Evolutionary conservation across 177 flowering plant species (phyloP).

Genomic region (Tripterygium wilfordii): DNA sequence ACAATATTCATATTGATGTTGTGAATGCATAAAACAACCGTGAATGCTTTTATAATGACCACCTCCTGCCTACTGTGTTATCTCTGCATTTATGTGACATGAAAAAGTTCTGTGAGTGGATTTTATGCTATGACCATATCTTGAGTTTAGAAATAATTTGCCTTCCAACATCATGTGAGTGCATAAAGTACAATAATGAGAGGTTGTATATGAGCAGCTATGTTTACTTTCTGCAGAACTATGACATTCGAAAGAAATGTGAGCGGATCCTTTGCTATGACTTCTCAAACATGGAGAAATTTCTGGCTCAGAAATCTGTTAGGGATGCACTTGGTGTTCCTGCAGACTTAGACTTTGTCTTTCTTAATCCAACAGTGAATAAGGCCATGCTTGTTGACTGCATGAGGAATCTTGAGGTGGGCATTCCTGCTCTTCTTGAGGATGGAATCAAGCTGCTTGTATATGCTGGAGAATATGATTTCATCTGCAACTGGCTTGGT

Average conservation of each 20-base stretch:
- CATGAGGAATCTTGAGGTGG: conserved; percentile 69
- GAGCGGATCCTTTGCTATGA: conserved; percentile 63
- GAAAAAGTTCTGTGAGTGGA: too few relatives aligned
- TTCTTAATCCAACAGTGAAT: conserved; percentile 57
- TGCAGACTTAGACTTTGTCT: conserved; percentile 44
- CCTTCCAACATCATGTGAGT: too few relatives aligned
- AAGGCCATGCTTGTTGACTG: conserved; percentile 57
- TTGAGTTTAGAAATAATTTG: too few relatives aligned
- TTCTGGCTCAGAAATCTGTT: conserved; percentile 40
- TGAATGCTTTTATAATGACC: too few relatives aligned
- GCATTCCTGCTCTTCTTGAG: conserved; percentile 59
- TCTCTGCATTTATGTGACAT: too few relatives aligned
- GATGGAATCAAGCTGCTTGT: conserved; percentile 59
- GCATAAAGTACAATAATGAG: too few relatives aligned
- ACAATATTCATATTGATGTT: too few relatives aligned
- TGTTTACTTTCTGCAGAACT: conserved; percentile 33
- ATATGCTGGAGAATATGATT: conserved; percentile 73
- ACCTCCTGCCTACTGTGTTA: too few relatives aligned
- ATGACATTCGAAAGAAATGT: conserved; percentile 65
- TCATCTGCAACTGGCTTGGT: conserved; percentile 80
- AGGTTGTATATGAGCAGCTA: too few relatives aligned
- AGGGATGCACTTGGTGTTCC: conserved; percentile 51
- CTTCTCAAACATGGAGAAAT: conserved; percentile 62
- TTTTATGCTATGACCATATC: too few relatives aligned
- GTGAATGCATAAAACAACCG: too few relatives aligned